Conservation (phyloP, 2,329 filamentous ascomycete genomes). For the Phialophora tarda region DNA sequence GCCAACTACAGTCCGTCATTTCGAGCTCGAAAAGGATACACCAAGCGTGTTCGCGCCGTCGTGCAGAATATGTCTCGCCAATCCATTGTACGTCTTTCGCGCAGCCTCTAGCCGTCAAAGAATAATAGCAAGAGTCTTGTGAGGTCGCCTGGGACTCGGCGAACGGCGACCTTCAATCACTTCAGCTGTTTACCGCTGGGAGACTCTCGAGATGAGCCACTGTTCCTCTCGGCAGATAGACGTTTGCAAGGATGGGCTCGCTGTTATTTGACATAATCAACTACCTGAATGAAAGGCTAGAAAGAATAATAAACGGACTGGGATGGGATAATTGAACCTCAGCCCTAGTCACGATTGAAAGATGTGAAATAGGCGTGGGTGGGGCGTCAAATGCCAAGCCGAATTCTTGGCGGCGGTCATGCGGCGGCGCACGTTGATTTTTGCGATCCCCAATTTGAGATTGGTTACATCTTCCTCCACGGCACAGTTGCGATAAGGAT, state of each 20-base stretch:
- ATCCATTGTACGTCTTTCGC: neutral
- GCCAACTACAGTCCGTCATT: too few species aligned
- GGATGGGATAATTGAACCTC: neutral
- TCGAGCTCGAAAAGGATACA: neutral
- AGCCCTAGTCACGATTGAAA: neutral
- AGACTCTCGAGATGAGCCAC: neutral
- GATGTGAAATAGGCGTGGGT: neutral
- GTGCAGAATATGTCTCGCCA: neutral
- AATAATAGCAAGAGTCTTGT: neutral
- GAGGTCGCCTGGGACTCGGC: neutral
- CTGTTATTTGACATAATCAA: neutral
- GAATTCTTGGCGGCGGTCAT: neutral
- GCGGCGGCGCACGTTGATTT: slow-evolving; percentile 13
- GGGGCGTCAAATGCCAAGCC: neutral
- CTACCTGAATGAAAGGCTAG: neutral
- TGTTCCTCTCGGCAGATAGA: neutral
- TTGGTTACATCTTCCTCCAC: slow-evolving; percentile 2
- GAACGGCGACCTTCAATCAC: neutral
- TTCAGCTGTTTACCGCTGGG: neutral
- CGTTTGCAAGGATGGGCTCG: neutral
- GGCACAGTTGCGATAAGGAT: slow-evolving; percentile 6
- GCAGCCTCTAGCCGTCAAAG: neutral
- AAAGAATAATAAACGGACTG: neutral
- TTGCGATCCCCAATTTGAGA: slow-evolving; percentile 1
- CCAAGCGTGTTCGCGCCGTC: neutral